A percentile compares a stretch with the other conserved stretches of the same genome.
Conservation (phyloP, 2,329 filamentous ascomycete genomes). For the Trichophyton benhamiae region DNA sequence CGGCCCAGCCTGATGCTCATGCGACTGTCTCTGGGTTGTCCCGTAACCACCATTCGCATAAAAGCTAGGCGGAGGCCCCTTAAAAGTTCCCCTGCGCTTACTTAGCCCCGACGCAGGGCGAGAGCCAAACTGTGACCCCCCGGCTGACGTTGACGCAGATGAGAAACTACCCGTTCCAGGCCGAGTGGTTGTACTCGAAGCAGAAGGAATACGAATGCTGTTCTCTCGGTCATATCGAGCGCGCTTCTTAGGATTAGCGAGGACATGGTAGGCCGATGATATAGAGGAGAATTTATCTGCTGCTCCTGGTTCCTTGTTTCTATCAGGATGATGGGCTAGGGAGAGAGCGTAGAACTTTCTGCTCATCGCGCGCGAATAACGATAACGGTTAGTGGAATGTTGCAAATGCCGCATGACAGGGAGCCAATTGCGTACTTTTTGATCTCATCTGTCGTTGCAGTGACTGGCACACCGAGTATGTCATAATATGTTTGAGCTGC, state of each 20-base stretch:
- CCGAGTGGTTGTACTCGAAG: constrained; percentile 19
- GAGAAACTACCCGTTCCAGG: constrained; percentile 21
- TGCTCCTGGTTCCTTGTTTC: constrained; percentile 64
- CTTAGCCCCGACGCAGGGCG: constrained; percentile 72
- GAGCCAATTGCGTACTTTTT: constrained; percentile 51
- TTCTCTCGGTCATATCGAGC: constrained; percentile 61
- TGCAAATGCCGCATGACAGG: not conserved
- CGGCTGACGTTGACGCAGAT: constrained; percentile 17
- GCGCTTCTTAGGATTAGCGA: constrained; percentile 62
- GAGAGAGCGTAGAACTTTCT: constrained; percentile 77
- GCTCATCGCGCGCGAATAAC: not conserved
- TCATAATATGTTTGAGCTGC: constrained; percentile 62
- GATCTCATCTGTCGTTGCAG: constrained; percentile 62
- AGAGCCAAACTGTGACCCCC: constrained; percentile 44
- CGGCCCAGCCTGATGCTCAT: constrained; percentile 32
- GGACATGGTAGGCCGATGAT: constrained; percentile 68
- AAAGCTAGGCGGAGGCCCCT: constrained; percentile 79
- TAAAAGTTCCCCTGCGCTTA: constrained; percentile 61
- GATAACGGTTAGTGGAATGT: constrained; percentile 1
- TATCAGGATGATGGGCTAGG: constrained; percentile 84
- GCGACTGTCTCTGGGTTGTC: constrained; percentile 10
- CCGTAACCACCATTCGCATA: constrained; percentile 74
- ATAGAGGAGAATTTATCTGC: constrained; percentile 68
- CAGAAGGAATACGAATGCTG: constrained; percentile 23
- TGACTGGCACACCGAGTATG: constrained; percentile 56